Percentiles rank a stretch among this genome's conserved stretches.
phyloP scores from a whole-genome alignment of 78 protist species.

The Salpingoeca rosetta region DNA sequence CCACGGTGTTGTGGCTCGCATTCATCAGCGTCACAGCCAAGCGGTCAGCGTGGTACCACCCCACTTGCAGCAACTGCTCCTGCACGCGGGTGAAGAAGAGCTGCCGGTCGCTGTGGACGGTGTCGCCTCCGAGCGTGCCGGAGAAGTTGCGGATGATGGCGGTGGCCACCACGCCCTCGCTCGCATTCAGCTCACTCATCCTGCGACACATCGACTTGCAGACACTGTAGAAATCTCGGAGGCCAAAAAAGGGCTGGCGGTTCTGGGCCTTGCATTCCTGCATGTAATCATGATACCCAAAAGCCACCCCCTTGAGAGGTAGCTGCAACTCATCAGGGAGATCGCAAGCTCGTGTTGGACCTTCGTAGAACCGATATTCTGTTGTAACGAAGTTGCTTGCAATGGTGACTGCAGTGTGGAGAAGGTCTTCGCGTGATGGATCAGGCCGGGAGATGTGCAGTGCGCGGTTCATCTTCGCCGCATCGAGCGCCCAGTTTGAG shows the following conservation, averaged over 20 bases:
- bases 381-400: not conserved
- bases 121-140: too few relatives aligned
- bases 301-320: too few relatives aligned
- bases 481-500: slow-evolving; percentile 58
- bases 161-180: too few relatives aligned
- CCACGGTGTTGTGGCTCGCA: too few relatives aligned
- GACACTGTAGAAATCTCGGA: slow-evolving; percentile 43
- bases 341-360: too few relatives aligned
- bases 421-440: slow-evolving; percentile 37
- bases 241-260: slow-evolving; percentile 32
- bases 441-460: slow-evolving; percentile 23
- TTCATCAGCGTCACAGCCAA: too few relatives aligned
- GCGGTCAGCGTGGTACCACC: too few relatives aligned
- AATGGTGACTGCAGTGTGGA: slow-evolving; percentile 44
- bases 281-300: slow-evolving; percentile 12
- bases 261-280: slow-evolving; percentile 17
- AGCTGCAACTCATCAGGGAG: not conserved
- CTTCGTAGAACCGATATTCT: not conserved
- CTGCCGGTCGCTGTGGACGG: too few relatives aligned
- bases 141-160: too few relatives aligned
- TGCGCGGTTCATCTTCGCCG: slow-evolving; percentile 55
- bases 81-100: too few relatives aligned
- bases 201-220: not conserved
- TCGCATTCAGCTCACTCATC: not conserved
- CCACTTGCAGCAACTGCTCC: too few relatives aligned